Conservation (phyloP, 1,284 basidiomycete species). For the Moesziomyces aphidis region DNA sequence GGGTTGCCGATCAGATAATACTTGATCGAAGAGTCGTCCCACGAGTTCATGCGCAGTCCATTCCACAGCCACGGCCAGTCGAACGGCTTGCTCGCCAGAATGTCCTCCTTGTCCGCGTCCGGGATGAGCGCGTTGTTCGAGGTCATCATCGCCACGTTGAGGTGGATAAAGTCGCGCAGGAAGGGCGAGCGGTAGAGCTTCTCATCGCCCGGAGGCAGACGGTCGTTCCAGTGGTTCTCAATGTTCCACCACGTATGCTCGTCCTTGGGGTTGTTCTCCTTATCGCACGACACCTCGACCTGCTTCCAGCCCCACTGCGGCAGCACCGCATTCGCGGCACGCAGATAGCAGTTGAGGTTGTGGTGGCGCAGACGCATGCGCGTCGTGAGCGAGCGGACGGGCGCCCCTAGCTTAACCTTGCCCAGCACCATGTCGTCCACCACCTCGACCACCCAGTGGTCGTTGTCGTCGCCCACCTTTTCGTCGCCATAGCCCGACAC, state of each 20-base stretch:
- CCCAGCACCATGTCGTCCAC: slow-evolving; percentile 79
- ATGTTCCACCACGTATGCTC: slow-evolving; percentile 97
- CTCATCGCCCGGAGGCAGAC: slow-evolving; percentile 83
- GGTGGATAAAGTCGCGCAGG: slow-evolving; percentile 95
- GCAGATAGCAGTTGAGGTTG: slow-evolving; percentile 76
- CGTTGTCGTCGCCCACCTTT: slow-evolving; percentile 86
- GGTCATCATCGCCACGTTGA: slow-evolving; percentile 99
- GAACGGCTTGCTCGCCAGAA: slow-evolving; percentile 87
- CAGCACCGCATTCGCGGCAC: slow-evolving; percentile 86
- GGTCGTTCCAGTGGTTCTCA: slow-evolving; percentile 94
- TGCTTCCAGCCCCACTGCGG: slow-evolving; percentile 99
- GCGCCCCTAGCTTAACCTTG: slow-evolving; percentile 74
- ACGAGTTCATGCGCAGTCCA: slow-evolving; percentile 90
- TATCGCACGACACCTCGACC: slow-evolving; percentile 92
- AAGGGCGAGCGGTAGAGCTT: slow-evolving; percentile 92
- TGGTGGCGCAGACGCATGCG: slow-evolving; percentile 85
- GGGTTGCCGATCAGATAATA: slow-evolving; percentile 95
- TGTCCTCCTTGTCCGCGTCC: slow-evolving; percentile 97
- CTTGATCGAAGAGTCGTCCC: slow-evolving; percentile 88
- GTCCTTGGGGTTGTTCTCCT: slow-evolving; percentile 85
- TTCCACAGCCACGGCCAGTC: slow-evolving; percentile 96
- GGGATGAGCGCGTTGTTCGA: slow-evolving; percentile 98
- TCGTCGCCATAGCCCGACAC: slow-evolving; percentile 92
- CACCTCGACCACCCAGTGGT: slow-evolving; percentile 93
- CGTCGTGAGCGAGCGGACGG: slow-evolving; percentile 90